These are phyloP conservation scores for Lachnellula subtilissima DNA, from an alignment of 2,329 filamentous ascomycete species.

Conservation along the genomic window DNA sequence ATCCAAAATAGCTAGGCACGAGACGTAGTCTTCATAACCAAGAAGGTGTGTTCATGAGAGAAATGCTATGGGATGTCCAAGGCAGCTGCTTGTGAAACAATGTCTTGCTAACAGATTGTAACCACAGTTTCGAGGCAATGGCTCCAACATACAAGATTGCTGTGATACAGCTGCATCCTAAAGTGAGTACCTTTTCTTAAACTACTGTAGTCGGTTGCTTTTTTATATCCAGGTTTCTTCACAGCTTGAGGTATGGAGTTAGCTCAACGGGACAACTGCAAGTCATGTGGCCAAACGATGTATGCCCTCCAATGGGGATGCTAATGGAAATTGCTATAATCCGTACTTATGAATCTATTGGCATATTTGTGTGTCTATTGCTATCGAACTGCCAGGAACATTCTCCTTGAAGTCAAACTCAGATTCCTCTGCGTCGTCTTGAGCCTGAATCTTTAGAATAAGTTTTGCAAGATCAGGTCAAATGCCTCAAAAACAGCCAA, in stretches of 20 bases:
- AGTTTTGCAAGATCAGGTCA: too few species aligned
- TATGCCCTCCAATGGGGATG: too few species aligned
- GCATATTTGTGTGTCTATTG: too few species aligned
- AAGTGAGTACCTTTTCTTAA: conserved; percentile 23
- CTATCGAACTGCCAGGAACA: too few species aligned
- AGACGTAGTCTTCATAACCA: too few species aligned
- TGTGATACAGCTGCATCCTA: conserved; percentile 43
- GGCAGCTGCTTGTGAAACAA: not conserved
- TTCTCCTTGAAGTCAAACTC: too few species aligned
- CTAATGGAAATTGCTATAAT: too few species aligned
- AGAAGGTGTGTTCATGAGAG: not conserved
- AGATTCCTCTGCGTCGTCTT: too few species aligned
- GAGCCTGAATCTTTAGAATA: too few species aligned
- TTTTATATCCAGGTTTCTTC: not conserved
- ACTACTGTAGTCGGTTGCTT: not conserved
- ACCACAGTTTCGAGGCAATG: conserved; percentile 3
- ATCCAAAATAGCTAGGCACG: too few species aligned
- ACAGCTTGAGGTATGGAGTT: not conserved
- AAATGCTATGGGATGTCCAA: not conserved
- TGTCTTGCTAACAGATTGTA: not conserved
- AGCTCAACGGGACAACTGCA: not conserved
- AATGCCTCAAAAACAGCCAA: too few species aligned
- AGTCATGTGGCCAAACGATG: not conserved
- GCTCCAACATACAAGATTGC: conserved; percentile 40
- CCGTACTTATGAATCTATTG: too few species aligned